Evolutionary conservation across 179 eudicot species (phyloP).

Genomic region (Carnegiea gigantea): DNA sequence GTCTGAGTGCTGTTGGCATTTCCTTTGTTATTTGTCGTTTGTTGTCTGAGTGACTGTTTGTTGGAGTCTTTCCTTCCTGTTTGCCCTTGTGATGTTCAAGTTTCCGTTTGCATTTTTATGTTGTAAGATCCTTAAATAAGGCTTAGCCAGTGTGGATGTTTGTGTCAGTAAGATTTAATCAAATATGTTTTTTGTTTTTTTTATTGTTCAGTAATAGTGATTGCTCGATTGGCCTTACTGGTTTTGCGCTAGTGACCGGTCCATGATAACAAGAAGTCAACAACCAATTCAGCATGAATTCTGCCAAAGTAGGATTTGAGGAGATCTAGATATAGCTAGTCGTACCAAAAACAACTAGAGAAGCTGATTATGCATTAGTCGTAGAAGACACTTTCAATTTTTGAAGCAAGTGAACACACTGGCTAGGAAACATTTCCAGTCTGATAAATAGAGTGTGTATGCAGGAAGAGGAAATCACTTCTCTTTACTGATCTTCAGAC

Average conservation of each 20-base stretch:
- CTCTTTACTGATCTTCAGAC: neutral
- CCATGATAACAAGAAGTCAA: neutral
- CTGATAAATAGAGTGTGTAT: neutral
- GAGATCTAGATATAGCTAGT: neutral
- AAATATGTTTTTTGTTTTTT: neutral
- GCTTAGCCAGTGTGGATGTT: neutral
- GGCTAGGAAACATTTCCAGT: neutral
- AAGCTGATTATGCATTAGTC: no score
- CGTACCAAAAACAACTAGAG: neutral
- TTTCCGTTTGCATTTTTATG: conserved; percentile 10
- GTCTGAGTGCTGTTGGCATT: conserved; percentile 7
- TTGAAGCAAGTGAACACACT: neutral
- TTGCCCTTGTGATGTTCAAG: neutral
- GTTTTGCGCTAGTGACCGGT: neutral
- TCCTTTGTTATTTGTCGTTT: neutral
- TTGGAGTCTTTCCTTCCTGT: neutral
- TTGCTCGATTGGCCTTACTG: neutral
- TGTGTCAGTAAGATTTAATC: neutral
- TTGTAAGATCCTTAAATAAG: neutral
- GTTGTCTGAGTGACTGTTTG: neutral
- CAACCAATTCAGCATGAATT: neutral
- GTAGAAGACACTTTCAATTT: neutral
- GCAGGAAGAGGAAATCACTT: neutral
- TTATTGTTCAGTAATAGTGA: neutral
- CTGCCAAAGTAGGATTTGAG: neutral